Evolutionary conservation across 1,284 basidiomycete genomes (phyloP).

Genomic region (Apiotrichum laibachii): DNA sequence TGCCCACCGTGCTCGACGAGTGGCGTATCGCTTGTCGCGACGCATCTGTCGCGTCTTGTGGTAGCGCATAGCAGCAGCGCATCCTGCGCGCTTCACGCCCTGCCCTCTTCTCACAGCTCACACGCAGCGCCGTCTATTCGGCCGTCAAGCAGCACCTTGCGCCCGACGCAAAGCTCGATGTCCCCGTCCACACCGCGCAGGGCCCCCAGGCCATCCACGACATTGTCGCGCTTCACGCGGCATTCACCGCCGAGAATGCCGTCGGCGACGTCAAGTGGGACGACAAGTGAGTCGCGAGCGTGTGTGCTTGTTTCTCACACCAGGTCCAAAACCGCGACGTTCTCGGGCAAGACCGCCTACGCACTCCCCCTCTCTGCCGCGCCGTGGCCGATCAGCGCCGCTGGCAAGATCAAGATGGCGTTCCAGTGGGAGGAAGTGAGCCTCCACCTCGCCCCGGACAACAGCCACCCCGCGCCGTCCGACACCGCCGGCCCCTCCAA

Average conservation of each 20-base stretch:
- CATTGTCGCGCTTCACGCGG: slow-evolving; percentile 25
- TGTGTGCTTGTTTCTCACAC: background rate
- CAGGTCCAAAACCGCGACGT: slow-evolving; percentile 28
- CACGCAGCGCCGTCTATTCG: slow-evolving; percentile 16
- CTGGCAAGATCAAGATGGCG: slow-evolving; percentile 8
- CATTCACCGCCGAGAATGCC: slow-evolving; percentile 20
- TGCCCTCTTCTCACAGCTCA: background rate
- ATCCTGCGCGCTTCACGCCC: too few species aligned
- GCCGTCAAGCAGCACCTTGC: slow-evolving; percentile 41
- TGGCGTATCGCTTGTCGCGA: background rate
- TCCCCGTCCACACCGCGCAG: slow-evolving; percentile 18
- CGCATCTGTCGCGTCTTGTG: too few species aligned
- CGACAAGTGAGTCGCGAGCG: slow-evolving; percentile 29
- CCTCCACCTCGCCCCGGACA: slow-evolving; percentile 30
- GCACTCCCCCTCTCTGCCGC: slow-evolving; percentile 20
- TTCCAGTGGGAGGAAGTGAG: slow-evolving; percentile 20
- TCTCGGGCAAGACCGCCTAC: slow-evolving; percentile 28
- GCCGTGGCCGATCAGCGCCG: slow-evolving; percentile 15
- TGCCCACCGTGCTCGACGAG: too few species aligned
- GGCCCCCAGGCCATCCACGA: slow-evolving; percentile 37
- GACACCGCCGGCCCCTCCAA: slow-evolving; percentile 20
- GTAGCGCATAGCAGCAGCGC: too few species aligned
- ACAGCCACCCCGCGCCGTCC: slow-evolving; percentile 19
- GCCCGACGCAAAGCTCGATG: slow-evolving; percentile 28
- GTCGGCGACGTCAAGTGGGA: slow-evolving; percentile 35